A percentile compares a stretch with the other conserved stretches of the same genome.
Evolutionary conservation across 768 basidiomycete species (phyloP).

Genomic region (Auriculariales sp.): DNA sequence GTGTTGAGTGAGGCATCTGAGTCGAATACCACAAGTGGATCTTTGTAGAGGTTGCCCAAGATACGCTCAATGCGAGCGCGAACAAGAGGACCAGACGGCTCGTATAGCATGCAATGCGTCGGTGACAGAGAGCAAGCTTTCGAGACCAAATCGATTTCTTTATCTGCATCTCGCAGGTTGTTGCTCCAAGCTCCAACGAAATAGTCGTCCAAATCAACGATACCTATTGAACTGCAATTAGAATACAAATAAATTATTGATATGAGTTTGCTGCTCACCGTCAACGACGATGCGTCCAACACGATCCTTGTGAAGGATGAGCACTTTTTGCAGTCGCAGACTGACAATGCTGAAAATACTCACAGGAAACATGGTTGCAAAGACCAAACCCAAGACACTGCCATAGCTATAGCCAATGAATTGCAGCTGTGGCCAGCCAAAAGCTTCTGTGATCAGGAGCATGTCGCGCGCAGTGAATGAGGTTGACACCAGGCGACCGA

Average conservation of each 20-base stretch:
- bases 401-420: constrained; percentile 18
- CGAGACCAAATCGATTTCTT: too few species aligned
- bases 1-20: too few species aligned
- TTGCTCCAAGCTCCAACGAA: not conserved
- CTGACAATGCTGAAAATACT: not conserved
- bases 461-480: constrained; percentile 24
- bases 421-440: constrained; percentile 19
- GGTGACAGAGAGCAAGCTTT: too few species aligned
- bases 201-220: not conserved
- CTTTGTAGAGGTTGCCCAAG: too few species aligned
- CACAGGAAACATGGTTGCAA: not conserved
- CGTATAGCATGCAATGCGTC: too few species aligned
- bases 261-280: not conserved
- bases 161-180: not conserved
- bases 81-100: too few species aligned
- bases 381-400: constrained; percentile 1
- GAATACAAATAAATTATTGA: not conserved
- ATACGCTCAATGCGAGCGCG: too few species aligned
- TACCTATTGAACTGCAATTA: not conserved
- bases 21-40: too few species aligned
- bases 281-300: not conserved
- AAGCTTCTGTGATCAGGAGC: constrained; percentile 20
- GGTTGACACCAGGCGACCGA: too few species aligned
- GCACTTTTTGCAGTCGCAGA: not conserved
- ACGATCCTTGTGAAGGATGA: not conserved